These are phyloP conservation scores for Lasiosphaeria ovina DNA, from an alignment of 495 filamentous ascomycete species.

Conservation along the genomic window DNA sequence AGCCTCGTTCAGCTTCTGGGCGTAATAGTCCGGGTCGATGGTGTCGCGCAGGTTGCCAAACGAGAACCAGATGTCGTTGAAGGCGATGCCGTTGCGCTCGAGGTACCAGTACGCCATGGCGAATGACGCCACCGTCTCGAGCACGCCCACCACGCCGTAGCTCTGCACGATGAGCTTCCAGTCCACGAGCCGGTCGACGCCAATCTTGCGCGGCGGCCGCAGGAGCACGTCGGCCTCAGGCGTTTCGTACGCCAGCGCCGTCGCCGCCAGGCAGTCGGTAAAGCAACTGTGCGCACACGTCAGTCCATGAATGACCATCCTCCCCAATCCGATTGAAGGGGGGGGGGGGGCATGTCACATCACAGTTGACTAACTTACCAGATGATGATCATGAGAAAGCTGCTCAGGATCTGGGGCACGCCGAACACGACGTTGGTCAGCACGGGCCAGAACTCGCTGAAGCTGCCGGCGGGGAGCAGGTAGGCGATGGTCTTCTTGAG, in stretches of 20 bases:
- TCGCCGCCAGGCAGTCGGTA: slow-evolving; percentile 64
- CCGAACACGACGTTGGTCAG: slow-evolving; percentile 67
- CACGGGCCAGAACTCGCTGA: slow-evolving; percentile 71
- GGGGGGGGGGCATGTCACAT: too few species aligned
- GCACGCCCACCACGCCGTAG: slow-evolving; percentile 61
- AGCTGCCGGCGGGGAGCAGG: slow-evolving; percentile 65
- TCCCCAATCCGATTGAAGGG: too few species aligned
- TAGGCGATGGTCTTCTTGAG: slow-evolving; percentile 72
- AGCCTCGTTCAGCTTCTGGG: slow-evolving; percentile 52
- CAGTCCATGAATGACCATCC: background rate
- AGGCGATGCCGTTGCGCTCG: slow-evolving; percentile 56
- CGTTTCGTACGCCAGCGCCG: slow-evolving; percentile 66
- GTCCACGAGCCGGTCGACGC: slow-evolving; percentile 63
- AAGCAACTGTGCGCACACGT: slow-evolving; percentile 50
- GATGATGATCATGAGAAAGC: slow-evolving; percentile 70
- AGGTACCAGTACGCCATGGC: slow-evolving; percentile 67
- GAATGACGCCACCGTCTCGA: slow-evolving; percentile 59
- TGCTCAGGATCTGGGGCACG: slow-evolving; percentile 63
- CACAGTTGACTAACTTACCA: slow-evolving; percentile 24
- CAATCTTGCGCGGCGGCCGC: slow-evolving; percentile 57
- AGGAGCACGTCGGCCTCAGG: slow-evolving; percentile 67
- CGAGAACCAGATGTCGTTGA: slow-evolving; percentile 56
- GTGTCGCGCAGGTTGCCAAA: slow-evolving; percentile 51
- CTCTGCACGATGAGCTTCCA: slow-evolving; percentile 61
- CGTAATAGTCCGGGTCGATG: slow-evolving; percentile 48